Evolutionary conservation across 106 monocot species (phyloP), one percentile per base, ranked within the genome.

Genomic region (Gastrodia elata): DNA sequence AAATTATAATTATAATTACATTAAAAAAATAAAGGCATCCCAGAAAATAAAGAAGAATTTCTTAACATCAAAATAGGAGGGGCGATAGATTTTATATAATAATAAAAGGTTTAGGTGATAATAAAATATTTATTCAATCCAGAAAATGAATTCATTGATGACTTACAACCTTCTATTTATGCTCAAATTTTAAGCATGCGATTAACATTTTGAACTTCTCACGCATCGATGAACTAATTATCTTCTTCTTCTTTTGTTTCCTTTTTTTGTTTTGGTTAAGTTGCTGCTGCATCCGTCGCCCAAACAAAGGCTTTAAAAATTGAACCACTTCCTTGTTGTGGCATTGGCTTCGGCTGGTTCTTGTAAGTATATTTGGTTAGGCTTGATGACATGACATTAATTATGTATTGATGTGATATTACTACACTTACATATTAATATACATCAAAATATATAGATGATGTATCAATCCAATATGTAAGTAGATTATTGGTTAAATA

Each of bases 301-400:
- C 77, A 86, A 74, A 79, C 74, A 52, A 77, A 26, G 28, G 73
- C 86, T 38, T 74, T 78, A 67, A 74, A 71, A 75, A 55, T 71
- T 56, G 70, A 26, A 16, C 71, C 78, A 22, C 87, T 83, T 70
- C 80, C 83, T 18, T 87, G 83, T 20, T 87, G 80, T 59, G 87
- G 87, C 68, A 37, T 83, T 24, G 87, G 87, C 67, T 11, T 83
- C n/a, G 83, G 87, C 27, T 87, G 87, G 87, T 87, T 83, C 72
- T 72, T 87, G 87, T 87, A 78, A 77, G 80, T 80, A 33, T 39
- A 24, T 39, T 39, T 22, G 18, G 5, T 4, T 36, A 15, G 38
- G 6, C 56, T 28, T 65, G n/a, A n/a, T n/a, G n/a, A n/a, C n/a
- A n/a, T n/a, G n/a, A n/a, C n/a, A n/a, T n/a, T n/a, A n/a, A n/a